These are phyloP conservation scores for Rutidosis leptorrhynchoides DNA, from an alignment of 129 eudicot genomes.

Conservation along the genomic window DNA sequence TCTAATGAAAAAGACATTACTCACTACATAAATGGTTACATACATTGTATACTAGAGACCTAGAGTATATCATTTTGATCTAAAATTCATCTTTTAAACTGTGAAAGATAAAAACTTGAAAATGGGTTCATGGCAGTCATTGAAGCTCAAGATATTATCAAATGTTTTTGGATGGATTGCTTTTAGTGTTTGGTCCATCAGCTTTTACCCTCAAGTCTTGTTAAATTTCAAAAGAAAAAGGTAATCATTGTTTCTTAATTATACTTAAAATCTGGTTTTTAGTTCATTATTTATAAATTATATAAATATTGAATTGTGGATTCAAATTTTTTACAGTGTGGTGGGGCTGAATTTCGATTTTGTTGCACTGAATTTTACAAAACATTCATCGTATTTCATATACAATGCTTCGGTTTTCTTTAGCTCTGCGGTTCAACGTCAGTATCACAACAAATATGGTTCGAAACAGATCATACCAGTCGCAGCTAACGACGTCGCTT, in stretches of 20 bases:
- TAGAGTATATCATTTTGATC: not conserved
- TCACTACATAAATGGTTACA: not conserved
- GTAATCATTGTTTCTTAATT: slow-evolving; percentile 15
- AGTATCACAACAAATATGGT: slow-evolving; percentile 59
- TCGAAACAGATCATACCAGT: slow-evolving; percentile 74
- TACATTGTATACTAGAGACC: not conserved
- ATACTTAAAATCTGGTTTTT: not conserved
- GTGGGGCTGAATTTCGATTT: slow-evolving; percentile 81
- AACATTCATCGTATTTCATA: slow-evolving; percentile 69
- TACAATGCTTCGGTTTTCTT: slow-evolving; percentile 70
- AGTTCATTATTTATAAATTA: not conserved
- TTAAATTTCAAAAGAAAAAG: slow-evolving; percentile 70
- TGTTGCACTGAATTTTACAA: slow-evolving; percentile 66
- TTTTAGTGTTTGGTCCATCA: slow-evolving; percentile 57
- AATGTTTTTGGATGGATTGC: slow-evolving; percentile 62
- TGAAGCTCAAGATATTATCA: slow-evolving; percentile 27
- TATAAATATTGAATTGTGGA: not conserved
- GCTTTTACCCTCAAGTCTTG: slow-evolving; percentile 66
- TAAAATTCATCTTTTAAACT: not conserved
- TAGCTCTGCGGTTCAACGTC: slow-evolving; percentile 55
- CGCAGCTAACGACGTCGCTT: slow-evolving; percentile 82
- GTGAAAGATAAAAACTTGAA: not conserved
- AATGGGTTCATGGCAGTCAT: not conserved
- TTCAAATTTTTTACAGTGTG: slow-evolving; percentile 34
- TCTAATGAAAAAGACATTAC: not conserved